Conservation (phyloP, 768 basidiomycete species). For the Leccinum uliginosum region DNA sequence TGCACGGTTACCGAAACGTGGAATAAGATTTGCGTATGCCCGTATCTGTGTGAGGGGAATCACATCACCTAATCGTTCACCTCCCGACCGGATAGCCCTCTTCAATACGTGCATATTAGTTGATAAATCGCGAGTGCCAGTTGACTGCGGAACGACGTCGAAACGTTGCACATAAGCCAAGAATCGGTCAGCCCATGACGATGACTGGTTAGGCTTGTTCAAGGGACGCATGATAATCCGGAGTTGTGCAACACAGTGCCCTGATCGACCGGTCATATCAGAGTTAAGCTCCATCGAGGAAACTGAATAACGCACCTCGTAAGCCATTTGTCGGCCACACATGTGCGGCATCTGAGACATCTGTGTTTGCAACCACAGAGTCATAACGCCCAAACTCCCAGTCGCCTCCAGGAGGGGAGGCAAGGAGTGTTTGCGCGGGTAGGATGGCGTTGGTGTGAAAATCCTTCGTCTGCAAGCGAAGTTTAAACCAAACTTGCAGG, state of each 20-base stretch:
- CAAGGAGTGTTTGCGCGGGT: background rate
- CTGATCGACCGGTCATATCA: background rate
- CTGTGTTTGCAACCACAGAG: background rate
- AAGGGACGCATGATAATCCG: background rate
- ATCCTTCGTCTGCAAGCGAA: background rate
- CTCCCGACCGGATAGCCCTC: background rate
- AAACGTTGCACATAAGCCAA: background rate
- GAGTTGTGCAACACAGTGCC: background rate
- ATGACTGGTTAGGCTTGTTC: background rate
- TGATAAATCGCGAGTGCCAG: background rate
- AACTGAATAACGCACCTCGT: background rate
- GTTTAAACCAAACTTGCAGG: background rate
- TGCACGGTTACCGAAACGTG: background rate
- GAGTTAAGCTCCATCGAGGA: background rate
- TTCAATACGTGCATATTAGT: background rate
- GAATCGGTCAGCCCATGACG: background rate
- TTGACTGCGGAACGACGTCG: background rate
- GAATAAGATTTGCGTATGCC: background rate
- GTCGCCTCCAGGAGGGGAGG: background rate
- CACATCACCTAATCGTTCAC: background rate
- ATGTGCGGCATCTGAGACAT: background rate
- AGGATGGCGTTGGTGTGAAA: background rate
- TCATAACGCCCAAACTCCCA: background rate
- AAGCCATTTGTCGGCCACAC: background rate
- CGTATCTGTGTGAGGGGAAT: background rate